Evolutionary conservation across 176 grass and related monocot genomes (phyloP).

Genomic region (Typha latifolia): DNA sequence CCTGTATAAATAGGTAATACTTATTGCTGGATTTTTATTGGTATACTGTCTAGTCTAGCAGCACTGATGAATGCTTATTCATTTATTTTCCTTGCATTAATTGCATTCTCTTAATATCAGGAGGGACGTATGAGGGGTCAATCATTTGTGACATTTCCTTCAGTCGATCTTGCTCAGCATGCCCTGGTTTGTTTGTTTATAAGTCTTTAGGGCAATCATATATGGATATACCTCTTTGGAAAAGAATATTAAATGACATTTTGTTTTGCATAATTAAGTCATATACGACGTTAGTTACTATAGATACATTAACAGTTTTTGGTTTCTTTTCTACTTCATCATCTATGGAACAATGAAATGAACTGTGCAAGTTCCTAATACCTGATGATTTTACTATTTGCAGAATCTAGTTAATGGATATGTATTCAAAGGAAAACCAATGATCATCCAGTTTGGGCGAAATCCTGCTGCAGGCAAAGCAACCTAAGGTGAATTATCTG

Average conservation of each 20-base stretch:
- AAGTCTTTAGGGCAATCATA: not conserved
- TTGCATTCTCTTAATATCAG: conserved; percentile 34
- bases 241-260: not conserved
- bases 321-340: not conserved
- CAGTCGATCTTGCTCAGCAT: conserved; percentile 47
- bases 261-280: not conserved
- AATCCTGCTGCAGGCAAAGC: conserved; percentile 63
- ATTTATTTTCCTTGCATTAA: conserved; percentile 14
- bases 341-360: not conserved
- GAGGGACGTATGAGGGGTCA: conserved; percentile 87
- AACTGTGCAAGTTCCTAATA: not conserved
- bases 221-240: not conserved
- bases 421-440: conserved; percentile 81
- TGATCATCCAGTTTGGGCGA: conserved; percentile 90
- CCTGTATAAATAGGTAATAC: not conserved
- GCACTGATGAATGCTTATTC: not conserved
- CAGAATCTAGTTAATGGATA: conserved; percentile 87
- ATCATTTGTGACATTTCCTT: conserved; percentile 95
- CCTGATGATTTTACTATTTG: conserved; percentile 18
- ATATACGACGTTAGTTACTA: not conserved
- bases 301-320: not conserved
- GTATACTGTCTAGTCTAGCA: not conserved
- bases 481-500: conserved; percentile 15
- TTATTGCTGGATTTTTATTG: not conserved
- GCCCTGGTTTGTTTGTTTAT: conserved; percentile 54